Conservation (phyloP, 352 stramenopile species). For the Pythium grandisporangium region DNA sequence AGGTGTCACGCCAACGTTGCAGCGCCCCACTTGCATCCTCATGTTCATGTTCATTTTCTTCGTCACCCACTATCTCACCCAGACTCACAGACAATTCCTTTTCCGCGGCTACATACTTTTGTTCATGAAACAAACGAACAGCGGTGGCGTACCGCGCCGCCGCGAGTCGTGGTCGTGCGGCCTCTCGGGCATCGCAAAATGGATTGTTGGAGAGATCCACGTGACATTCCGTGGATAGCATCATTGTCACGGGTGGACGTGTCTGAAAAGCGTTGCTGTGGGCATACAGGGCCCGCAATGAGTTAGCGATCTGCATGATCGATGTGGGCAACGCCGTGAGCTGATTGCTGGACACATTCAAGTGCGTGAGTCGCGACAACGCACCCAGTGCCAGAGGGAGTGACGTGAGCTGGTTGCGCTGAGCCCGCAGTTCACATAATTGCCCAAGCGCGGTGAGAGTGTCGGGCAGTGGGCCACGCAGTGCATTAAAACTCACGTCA, state of each 20-base stretch:
- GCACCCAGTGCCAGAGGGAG: conserved; percentile 28
- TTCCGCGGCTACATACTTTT: background rate
- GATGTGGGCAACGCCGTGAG: conserved; percentile 41
- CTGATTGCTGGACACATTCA: conserved; percentile 39
- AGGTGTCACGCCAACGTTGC: too few relatives aligned
- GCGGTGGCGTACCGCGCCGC: too few relatives aligned
- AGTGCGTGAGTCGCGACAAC: conserved; percentile 20
- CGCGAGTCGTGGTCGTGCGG: background rate
- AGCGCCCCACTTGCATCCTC: too few relatives aligned
- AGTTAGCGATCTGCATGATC: conserved; percentile 18
- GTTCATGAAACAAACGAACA: background rate
- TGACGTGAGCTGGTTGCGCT: conserved; percentile 22
- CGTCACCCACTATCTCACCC: too few relatives aligned
- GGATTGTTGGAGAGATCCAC: conserved; percentile 62
- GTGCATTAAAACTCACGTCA: too few relatives aligned
- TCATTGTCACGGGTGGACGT: conserved; percentile 16
- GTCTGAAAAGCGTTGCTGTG: conserved; percentile 34
- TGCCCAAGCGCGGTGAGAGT: conserved; percentile 19
- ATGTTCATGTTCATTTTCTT: background rate
- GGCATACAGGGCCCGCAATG: conserved; percentile 28
- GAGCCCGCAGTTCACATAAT: conserved; percentile 24
- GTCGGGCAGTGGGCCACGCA: too few relatives aligned
- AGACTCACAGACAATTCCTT: too few relatives aligned
- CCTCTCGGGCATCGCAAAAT: conserved; percentile 17
- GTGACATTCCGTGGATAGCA: conserved; percentile 15